These are phyloP conservation scores for Paxillus ammoniavirescens DNA, from an alignment of 768 basidiomycete genomes.

Conservation along the genomic window DNA sequence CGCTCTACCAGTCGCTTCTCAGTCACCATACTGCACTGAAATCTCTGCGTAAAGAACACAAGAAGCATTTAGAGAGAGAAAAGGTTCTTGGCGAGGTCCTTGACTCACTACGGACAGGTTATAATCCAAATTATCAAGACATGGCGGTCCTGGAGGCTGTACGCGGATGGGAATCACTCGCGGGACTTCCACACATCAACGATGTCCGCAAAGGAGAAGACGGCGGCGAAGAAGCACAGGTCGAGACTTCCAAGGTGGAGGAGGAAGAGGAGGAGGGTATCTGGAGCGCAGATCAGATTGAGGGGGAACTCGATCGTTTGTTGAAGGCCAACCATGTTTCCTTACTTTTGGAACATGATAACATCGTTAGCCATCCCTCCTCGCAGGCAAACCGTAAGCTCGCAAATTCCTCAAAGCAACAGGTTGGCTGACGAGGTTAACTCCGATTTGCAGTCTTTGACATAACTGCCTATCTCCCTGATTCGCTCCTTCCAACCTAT, in stretches of 20 bases:
- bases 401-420: neutral
- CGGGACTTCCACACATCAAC: slow-evolving; percentile 69
- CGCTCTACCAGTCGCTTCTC: slow-evolving; percentile 73
- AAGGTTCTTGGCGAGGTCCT: slow-evolving; percentile 81
- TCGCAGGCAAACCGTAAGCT: slow-evolving; percentile 57
- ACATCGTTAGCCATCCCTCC: slow-evolving; percentile 51
- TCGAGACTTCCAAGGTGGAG: slow-evolving; percentile 15
- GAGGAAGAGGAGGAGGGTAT: slow-evolving; percentile 55
- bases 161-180: slow-evolving; percentile 83
- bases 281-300: slow-evolving; percentile 61
- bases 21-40: slow-evolving; percentile 74
- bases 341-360: slow-evolving; percentile 76
- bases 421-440: neutral
- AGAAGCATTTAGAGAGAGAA: slow-evolving; percentile 72
- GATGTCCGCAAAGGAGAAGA: slow-evolving; percentile 55
- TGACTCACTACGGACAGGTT: slow-evolving; percentile 72
- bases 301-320: slow-evolving; percentile 54
- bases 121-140: slow-evolving; percentile 99
- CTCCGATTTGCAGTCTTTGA: slow-evolving; percentile 63
- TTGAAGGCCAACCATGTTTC: slow-evolving; percentile 68
- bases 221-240: slow-evolving; percentile 32
- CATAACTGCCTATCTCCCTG: slow-evolving; percentile 81
- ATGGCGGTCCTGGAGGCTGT: slow-evolving; percentile 99
- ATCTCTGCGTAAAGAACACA: slow-evolving; percentile 70
- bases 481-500: slow-evolving; percentile 70